Conservation (phyloP, 805 yeast species). For the Kodamaea restingae region DNA sequence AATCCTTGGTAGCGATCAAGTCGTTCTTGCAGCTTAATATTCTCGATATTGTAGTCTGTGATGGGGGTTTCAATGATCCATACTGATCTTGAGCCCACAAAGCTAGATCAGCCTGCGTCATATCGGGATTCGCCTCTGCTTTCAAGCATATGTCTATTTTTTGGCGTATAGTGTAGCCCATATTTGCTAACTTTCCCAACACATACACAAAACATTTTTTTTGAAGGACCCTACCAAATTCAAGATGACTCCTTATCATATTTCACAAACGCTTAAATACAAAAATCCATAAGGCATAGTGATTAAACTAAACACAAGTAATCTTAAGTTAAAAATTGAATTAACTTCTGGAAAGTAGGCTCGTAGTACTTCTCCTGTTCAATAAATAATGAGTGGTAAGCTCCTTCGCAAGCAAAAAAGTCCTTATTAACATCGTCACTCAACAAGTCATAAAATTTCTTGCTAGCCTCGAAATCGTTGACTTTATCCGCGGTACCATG, state of each 20-base stretch:
- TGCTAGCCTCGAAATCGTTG: constrained; percentile 49
- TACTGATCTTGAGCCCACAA: constrained; percentile 58
- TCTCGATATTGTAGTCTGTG: constrained; percentile 65
- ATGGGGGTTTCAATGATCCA: constrained; percentile 51
- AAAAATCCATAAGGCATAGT: not conserved
- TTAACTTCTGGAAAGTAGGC: constrained; percentile 31
- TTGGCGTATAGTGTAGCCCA: constrained; percentile 60
- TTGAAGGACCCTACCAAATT: not conserved
- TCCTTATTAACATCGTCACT: constrained; percentile 31
- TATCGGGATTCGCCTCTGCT: constrained; percentile 62
- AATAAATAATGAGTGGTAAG: constrained; percentile 42
- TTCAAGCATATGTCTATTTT: constrained; percentile 64
- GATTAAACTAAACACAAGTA: too few species aligned
- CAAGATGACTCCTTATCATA: too few species aligned
- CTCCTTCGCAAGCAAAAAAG: constrained; percentile 24
- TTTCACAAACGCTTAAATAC: too few species aligned
- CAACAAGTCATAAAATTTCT: constrained; percentile 34
- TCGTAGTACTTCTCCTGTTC: constrained; percentile 44
- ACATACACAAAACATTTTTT: too few species aligned
- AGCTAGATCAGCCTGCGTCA: constrained; percentile 66
- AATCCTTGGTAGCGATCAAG: constrained; percentile 45
- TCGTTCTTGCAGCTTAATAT: constrained; percentile 55
- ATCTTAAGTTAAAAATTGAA: constrained; percentile 28
- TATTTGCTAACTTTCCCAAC: constrained; percentile 14
- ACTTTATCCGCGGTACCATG: constrained; percentile 66